A percentile compares a stretch with the other conserved stretches of the same genome.
These are phyloP conservation scores for Penicillium odoratum DNA, from an alignment of 495 filamentous ascomycete genomes.

Conservation along the genomic window DNA sequence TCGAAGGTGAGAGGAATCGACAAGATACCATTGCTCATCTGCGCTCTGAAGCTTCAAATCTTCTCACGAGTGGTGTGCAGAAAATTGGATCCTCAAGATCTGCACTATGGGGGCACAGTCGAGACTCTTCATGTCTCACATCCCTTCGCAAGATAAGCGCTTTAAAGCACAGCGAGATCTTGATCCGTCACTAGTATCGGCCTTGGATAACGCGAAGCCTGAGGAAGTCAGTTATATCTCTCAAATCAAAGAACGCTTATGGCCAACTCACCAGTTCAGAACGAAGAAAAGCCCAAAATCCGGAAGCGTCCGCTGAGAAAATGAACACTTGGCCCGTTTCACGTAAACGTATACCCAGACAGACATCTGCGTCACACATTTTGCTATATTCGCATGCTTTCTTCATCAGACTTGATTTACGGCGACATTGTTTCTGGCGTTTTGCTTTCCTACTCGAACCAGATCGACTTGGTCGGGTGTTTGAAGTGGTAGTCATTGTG, in stretches of 20 bases:
- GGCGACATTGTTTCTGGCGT: slow-evolving; percentile 6
- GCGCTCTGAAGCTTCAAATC: too few relatives aligned
- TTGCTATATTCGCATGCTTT: background rate
- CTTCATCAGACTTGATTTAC: background rate
- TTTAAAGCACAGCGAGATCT: too few relatives aligned
- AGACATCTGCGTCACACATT: background rate
- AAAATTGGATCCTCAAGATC: too few relatives aligned
- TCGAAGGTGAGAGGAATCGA: too few relatives aligned
- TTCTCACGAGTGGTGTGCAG: too few relatives aligned
- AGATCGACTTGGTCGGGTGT: background rate
- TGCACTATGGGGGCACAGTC: too few relatives aligned
- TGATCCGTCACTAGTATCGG: background rate
- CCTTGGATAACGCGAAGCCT: background rate
- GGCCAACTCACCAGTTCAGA: background rate
- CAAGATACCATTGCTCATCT: too few relatives aligned
- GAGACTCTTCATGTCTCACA: too few relatives aligned
- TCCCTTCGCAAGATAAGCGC: too few relatives aligned
- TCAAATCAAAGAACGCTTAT: background rate
- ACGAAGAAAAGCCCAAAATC: background rate
- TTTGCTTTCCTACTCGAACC: slow-evolving; percentile 24
- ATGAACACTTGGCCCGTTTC: background rate
- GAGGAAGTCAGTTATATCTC: background rate
- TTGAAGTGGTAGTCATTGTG: too few relatives aligned
- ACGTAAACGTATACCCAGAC: background rate
- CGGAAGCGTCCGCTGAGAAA: background rate